These are phyloP conservation scores for Fusarium nurragi DNA, from an alignment of 2,329 filamentous ascomycete genomes.

Conservation along the genomic window DNA sequence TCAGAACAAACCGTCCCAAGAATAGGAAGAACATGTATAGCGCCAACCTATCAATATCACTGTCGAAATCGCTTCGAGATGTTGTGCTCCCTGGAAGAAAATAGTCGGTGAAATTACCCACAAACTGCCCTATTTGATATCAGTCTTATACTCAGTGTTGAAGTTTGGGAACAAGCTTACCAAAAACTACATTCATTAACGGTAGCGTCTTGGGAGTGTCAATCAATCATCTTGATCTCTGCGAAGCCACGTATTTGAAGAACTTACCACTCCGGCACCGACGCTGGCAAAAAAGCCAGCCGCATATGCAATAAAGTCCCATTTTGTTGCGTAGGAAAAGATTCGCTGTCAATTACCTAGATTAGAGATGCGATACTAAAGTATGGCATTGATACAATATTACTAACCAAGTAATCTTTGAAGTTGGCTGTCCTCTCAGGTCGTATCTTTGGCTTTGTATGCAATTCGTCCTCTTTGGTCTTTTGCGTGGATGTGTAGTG, in stretches of 20 bases:
- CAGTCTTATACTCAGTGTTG: neutral
- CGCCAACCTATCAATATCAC: slow-evolving; percentile 56
- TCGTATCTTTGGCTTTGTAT: slow-evolving; percentile 48
- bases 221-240: neutral
- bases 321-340: slow-evolving; percentile 63
- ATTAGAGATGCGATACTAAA: neutral
- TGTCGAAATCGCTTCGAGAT: slow-evolving; percentile 53
- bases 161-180: slow-evolving; percentile 44
- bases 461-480: slow-evolving; percentile 43
- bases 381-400: neutral
- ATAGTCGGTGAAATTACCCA: slow-evolving; percentile 60
- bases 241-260: neutral
- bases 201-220: slow-evolving; percentile 56
- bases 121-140: slow-evolving; percentile 51
- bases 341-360: slow-evolving; percentile 51
- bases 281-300: slow-evolving; percentile 59
- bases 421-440: slow-evolving; percentile 58
- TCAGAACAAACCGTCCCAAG: slow-evolving; percentile 69
- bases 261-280: slow-evolving; percentile 55
- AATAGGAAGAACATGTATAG: slow-evolving; percentile 78
- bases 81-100: slow-evolving; percentile 46
- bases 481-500: slow-evolving; percentile 1
- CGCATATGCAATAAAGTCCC: slow-evolving; percentile 61
- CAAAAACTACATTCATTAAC: slow-evolving; percentile 68
- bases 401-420: slow-evolving; percentile 55